These are phyloP conservation scores for Diversispora epigaea DNA, from an alignment of 192 early-diverging fungal species.

Conservation along the genomic window DNA sequence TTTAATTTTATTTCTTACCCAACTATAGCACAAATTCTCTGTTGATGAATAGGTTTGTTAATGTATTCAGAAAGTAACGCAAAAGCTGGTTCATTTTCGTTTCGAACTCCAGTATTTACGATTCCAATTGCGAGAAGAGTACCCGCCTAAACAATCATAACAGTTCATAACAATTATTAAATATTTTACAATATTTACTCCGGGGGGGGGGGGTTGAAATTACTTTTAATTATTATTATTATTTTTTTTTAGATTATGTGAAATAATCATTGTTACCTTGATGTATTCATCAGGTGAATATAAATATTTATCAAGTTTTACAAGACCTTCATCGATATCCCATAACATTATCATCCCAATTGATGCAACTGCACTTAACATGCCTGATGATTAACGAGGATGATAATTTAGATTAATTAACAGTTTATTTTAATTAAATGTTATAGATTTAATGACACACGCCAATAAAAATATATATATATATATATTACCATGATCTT, in stretches of 20 bases:
- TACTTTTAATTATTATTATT: no score
- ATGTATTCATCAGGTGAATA: slow-evolving; percentile 86
- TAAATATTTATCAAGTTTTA: slow-evolving; percentile 93
- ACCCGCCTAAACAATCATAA: slow-evolving; percentile 59
- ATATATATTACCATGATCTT: slow-evolving; percentile 81
- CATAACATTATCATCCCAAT: slow-evolving; percentile 91
- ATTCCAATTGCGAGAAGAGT: slow-evolving; percentile 93
- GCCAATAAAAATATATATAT: no score
- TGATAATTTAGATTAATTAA: no score
- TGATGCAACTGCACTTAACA: slow-evolving; percentile 94
- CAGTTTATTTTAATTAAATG: no score
- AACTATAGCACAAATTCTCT: slow-evolving; percentile 81
- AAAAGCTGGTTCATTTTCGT: slow-evolving; percentile 89
- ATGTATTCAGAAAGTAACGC: slow-evolving; percentile 86
- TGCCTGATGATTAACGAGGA: slow-evolving; percentile 48
- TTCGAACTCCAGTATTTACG: slow-evolving; percentile 84
- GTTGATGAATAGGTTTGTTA: slow-evolving; percentile 50
- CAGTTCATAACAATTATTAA: neutral
- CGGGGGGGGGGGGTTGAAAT: neutral
- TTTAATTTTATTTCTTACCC: slow-evolving; percentile 49
- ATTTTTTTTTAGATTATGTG: no score
- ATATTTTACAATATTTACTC: neutral
- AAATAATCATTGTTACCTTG: slow-evolving; percentile 49
- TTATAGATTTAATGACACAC: neutral
- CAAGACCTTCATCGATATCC: slow-evolving; percentile 90